These are phyloP conservation scores for Coniochaeta prunicola DNA, from an alignment of 2,329 filamentous ascomycete species.

Conservation along the genomic window DNA sequence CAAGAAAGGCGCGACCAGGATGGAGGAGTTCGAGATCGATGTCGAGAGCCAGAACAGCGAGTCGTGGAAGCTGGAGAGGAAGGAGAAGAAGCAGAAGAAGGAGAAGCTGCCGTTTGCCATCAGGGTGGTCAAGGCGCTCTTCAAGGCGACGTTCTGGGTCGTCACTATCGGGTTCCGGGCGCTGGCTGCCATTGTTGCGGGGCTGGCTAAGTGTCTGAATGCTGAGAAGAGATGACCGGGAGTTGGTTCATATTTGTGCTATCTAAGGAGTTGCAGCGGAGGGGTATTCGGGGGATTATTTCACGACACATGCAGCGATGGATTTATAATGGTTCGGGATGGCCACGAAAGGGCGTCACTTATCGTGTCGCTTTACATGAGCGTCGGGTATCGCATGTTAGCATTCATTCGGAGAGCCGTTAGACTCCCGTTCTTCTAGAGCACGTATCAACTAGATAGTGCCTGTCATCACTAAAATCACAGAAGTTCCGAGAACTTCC, in stretches of 20 bases:
- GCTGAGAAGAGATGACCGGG: constrained; percentile 29
- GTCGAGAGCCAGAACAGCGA: constrained; percentile 54
- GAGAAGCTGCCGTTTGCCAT: constrained; percentile 44
- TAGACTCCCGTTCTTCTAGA: neutral
- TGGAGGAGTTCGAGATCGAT: constrained; percentile 55
- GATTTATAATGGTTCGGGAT: neutral
- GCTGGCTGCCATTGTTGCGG: constrained; percentile 39
- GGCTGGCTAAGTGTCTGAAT: constrained; percentile 42
- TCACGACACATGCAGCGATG: neutral
- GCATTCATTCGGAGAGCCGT: constrained; percentile 9
- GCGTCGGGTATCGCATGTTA: constrained; percentile 14
- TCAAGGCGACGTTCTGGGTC: constrained; percentile 53
- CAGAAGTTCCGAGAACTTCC: neutral
- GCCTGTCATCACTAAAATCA: constrained; percentile 1
- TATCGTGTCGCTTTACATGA: neutral
- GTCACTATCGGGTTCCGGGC: constrained; percentile 49
- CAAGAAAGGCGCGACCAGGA: constrained; percentile 21
- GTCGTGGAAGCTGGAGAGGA: constrained; percentile 29
- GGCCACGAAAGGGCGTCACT: neutral
- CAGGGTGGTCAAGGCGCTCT: constrained; percentile 41
- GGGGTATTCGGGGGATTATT: constrained; percentile 2
- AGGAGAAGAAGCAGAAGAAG: constrained; percentile 22
- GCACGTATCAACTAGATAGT: neutral
- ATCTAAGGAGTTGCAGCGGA: neutral
- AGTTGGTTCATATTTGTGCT: neutral